Percentiles rank a stretch among this genome's conserved stretches.
Conservation (phyloP, 2,329 filamentous ascomycete genomes). For the Mariannaea sp. region DNA sequence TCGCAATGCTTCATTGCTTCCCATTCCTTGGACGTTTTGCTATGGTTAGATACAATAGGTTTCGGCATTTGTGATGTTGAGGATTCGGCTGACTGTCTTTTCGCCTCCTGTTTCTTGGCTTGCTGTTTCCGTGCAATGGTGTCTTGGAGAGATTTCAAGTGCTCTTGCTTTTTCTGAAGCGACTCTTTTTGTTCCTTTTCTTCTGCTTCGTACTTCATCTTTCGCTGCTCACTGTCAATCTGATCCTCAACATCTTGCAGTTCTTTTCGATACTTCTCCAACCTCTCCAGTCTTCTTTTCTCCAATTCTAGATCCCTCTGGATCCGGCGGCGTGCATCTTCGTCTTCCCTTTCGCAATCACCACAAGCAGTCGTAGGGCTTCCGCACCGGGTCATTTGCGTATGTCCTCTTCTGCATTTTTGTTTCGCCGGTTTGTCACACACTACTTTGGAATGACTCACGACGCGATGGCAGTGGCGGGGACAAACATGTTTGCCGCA, state of each 20-base stretch:
- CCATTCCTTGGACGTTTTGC: slow-evolving; percentile 60
- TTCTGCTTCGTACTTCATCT: slow-evolving; percentile 50
- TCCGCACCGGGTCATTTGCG: slow-evolving; percentile 52
- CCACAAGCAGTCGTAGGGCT: slow-evolving; percentile 48
- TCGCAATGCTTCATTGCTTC: slow-evolving; percentile 60
- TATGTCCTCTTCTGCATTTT: slow-evolving; percentile 60
- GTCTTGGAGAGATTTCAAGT: slow-evolving; percentile 50
- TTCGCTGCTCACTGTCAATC: slow-evolving; percentile 52
- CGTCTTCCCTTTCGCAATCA: slow-evolving; percentile 57
- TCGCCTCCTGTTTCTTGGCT: slow-evolving; percentile 17
- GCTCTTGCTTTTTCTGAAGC: slow-evolving; percentile 51
- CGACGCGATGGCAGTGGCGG: slow-evolving; percentile 64
- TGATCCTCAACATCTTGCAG: slow-evolving; percentile 59
- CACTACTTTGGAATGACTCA: slow-evolving; percentile 57
- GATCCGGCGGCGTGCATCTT: slow-evolving; percentile 48
- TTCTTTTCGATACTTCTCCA: slow-evolving; percentile 50
- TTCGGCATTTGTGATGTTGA: background rate
- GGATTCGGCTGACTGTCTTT: background rate
- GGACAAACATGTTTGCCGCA: slow-evolving; percentile 66
- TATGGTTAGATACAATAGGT: background rate
- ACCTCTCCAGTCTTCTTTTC: slow-evolving; percentile 47
- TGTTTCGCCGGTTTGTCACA: slow-evolving; percentile 47
- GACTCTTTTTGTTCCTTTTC: slow-evolving; percentile 49
- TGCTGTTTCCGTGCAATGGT: slow-evolving; percentile 29
- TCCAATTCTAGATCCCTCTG: slow-evolving; percentile 58